Base-by-base conservation (phyloP, 371 early-diverging fungal genomes). In the Actinomortierella wolfii region DNA sequence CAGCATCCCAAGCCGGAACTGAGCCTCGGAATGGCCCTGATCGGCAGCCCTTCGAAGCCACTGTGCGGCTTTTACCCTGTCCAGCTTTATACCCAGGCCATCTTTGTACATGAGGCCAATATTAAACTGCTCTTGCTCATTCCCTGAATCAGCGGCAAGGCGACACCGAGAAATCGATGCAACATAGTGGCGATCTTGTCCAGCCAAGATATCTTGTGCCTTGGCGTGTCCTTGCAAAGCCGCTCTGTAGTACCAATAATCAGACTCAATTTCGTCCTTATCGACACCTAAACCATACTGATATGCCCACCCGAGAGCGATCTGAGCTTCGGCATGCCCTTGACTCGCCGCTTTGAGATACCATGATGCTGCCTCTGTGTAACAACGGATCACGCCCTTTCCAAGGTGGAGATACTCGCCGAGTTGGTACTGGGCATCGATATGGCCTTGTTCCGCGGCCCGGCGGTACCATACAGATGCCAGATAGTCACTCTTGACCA, bases 401-500 rank as follows among this genome's bases (percentile, higher is more conserved):
- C 95, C 96, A 56, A 90, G 88, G 71, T 93, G 90, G 57, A 87
- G 85, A 68, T 93, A 93, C 58, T 86, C 90, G 2, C 91, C 94
- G 17, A 93, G 75, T 18, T 86, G 86, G 18, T 87, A 87, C 54
- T 86, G 81, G 3, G 87, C 92, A 17, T 86, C 80, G 13, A 87
- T 78, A 48, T 87, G 81, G 8, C 84, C 86, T 50, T 83, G 81
- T 8, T 79, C 83, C 2, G 77, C 77, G 14, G 76, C 64, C 49
- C 67, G 67, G 34, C 61, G 62, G 68, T 90, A 89, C 73, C 79
- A 81, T 40, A 62, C 57, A 15, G 89, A 78, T 11, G 92, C 91
- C 59, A 73, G 69, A n/a, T 60, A 64, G 2, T 79, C 74, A 56
- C 84, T 64, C 58, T 76, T 65, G 25, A 64, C 65, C 1, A 89